Percentiles rank a stretch among this genome's conserved stretches.
These are phyloP conservation scores for Stenogyne calaminthoides DNA, from an alignment of 305 asterid species.

Conservation along the genomic window DNA sequence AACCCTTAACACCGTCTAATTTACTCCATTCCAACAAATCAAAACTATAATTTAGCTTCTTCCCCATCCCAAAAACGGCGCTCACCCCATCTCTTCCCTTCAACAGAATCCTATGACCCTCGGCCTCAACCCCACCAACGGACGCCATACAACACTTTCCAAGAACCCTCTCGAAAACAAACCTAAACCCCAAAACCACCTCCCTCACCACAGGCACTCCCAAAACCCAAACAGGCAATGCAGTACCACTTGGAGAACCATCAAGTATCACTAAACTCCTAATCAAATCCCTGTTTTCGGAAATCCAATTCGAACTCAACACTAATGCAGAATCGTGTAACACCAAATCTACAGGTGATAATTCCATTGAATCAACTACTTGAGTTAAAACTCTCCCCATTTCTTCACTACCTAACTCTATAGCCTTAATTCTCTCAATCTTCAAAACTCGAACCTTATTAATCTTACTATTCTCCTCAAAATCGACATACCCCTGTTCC, in stretches of 20 bases:
- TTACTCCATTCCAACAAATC: slow-evolving; percentile 75
- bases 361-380: slow-evolving; percentile 69
- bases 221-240: slow-evolving; percentile 74
- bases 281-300: slow-evolving; percentile 49
- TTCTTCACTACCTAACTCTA: slow-evolving; percentile 75
- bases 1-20: slow-evolving; percentile 54
- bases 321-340: slow-evolving; percentile 81
- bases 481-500: slow-evolving; percentile 79
- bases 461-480: slow-evolving; percentile 46
- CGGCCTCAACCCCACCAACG: slow-evolving; percentile 44
- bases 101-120: slow-evolving; percentile 80
- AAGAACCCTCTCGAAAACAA: slow-evolving; percentile 62
- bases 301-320: slow-evolving; percentile 77
- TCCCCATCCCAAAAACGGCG: slow-evolving; percentile 71
- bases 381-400: slow-evolving; percentile 81
- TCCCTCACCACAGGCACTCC: slow-evolving; percentile 65
- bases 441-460: slow-evolving; percentile 37
- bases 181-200: slow-evolving; percentile 57
- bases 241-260: slow-evolving; percentile 43
- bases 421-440: slow-evolving; percentile 50
- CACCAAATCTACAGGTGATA: slow-evolving; percentile 80
- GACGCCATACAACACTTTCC: slow-evolving; percentile 48
- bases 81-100: slow-evolving; percentile 73
- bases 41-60: slow-evolving; percentile 65
- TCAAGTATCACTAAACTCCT: slow-evolving; percentile 80